Evolutionary conservation across 805 yeast species (phyloP).

Genomic region (Middelhovenomyces tepae): DNA sequence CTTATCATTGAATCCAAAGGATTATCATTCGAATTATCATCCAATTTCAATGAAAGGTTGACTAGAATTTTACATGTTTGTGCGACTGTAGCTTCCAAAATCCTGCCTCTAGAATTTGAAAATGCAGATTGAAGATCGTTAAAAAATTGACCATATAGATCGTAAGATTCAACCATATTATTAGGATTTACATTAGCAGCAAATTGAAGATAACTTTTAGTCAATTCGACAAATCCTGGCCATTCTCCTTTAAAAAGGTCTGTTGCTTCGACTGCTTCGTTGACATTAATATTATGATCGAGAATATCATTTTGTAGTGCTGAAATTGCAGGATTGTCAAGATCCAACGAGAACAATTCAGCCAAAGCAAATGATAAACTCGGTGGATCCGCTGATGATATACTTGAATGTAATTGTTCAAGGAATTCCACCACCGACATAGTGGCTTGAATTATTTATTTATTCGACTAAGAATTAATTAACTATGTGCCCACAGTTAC

Average conservation of each 20-base stretch:
- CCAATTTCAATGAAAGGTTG: constrained; percentile 12
- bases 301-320: constrained; percentile 30
- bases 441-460: not conserved
- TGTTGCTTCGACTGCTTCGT: constrained; percentile 20
- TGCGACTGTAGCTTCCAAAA: constrained; percentile 13
- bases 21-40: constrained; percentile 11
- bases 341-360: constrained; percentile 23
- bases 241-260: constrained; percentile 30
- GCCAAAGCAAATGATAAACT: constrained; percentile 11
- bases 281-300: constrained; percentile 15
- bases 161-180: constrained; percentile 42
- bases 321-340: constrained; percentile 29
- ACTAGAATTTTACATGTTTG: constrained; percentile 11
- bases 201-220: constrained; percentile 38
- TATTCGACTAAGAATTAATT: constrained; percentile 9
- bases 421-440: constrained; percentile 1
- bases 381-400: not conserved
- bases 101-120: constrained; percentile 24
- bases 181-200: constrained; percentile 46
- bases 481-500: not conserved
- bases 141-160: constrained; percentile 39
- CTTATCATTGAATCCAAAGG: constrained; percentile 16
- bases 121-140: constrained; percentile 34
- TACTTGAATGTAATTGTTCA: not conserved
- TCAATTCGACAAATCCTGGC: constrained; percentile 41